phyloP scores from a whole-genome alignment of 164 flowering plant species.

The Piper betle region DNA sequence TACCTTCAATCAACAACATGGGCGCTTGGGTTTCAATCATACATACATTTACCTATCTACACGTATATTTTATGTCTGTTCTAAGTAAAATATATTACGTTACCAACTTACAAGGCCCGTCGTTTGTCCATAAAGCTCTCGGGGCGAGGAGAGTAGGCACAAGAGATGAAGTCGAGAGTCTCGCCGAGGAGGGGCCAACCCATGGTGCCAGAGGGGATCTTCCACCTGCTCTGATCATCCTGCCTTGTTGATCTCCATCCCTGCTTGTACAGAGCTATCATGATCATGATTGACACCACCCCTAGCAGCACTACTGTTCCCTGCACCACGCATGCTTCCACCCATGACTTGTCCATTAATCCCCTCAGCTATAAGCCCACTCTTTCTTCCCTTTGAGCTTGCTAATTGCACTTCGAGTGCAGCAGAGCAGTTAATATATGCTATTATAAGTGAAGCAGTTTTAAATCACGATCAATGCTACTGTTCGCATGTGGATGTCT shows the following conservation, averaged over 20 bases:
- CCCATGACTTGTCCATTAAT: background rate
- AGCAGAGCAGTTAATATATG: too few species aligned
- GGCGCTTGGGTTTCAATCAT: too few species aligned
- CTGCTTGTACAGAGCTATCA: background rate
- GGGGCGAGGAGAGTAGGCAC: constrained; percentile 67
- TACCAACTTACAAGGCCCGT: constrained; percentile 50
- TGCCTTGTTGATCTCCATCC: constrained; percentile 8
- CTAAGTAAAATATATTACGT: too few species aligned
- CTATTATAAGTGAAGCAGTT: too few species aligned
- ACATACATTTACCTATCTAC: too few species aligned
- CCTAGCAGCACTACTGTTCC: background rate
- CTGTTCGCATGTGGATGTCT: too few species aligned
- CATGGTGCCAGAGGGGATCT: constrained; percentile 51
- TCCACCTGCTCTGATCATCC: too few species aligned
- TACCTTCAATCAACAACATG: constrained; percentile 68
- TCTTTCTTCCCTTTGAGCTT: too few species aligned
- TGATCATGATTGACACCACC: background rate
- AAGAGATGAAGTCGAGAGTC: constrained; percentile 74
- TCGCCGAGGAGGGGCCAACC: constrained; percentile 92
- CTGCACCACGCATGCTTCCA: background rate
- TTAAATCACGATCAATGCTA: too few species aligned
- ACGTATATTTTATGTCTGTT: too few species aligned
- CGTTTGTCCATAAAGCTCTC: constrained; percentile 83
- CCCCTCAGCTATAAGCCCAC: too few species aligned
- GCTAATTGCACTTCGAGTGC: too few species aligned